Evolutionary conservation across 2,329 filamentous ascomycete species (phyloP).

Genomic region (Calonectria naviculata): DNA sequence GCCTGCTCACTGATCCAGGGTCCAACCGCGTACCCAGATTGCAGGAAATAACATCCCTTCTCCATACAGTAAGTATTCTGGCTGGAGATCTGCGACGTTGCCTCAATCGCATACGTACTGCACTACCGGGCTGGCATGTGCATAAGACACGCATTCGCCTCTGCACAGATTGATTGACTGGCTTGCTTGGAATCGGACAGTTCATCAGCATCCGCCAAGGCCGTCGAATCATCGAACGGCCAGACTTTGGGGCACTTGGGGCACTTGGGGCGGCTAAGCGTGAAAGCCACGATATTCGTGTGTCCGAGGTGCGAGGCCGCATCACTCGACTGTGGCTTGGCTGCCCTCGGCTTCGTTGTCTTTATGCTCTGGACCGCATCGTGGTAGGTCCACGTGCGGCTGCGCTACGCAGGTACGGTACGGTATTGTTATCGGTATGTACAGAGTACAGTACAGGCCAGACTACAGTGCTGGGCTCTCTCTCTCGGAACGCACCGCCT

Average conservation of each 20-base stretch:
- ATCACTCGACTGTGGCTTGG: constrained; percentile 5
- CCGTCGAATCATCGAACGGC: constrained; percentile 2
- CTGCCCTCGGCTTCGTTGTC: neutral
- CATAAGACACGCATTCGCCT: neutral
- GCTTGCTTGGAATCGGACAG: constrained; percentile 3
- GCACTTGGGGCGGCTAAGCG: neutral
- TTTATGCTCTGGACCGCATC: neutral
- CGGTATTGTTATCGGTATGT: neutral
- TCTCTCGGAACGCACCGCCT: neutral
- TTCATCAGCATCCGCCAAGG: constrained; percentile 5
- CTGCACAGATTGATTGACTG: neutral
- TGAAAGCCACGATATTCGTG: neutral
- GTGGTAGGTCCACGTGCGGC: neutral
- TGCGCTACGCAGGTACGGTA: neutral
- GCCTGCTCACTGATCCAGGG: neutral
- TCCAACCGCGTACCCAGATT: neutral
- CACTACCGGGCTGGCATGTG: neutral
- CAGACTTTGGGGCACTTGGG: neutral
- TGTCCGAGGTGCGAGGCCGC: neutral
- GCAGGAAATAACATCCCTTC: neutral
- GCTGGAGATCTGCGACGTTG: neutral
- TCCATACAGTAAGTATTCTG: neutral
- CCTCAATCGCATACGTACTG: neutral
- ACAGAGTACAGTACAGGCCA: neutral
- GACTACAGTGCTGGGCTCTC: no score